phyloP scores from a whole-genome alignment of 1,284 basidiomycete genomes.

The Sanghuangporus sanghuang region DNA sequence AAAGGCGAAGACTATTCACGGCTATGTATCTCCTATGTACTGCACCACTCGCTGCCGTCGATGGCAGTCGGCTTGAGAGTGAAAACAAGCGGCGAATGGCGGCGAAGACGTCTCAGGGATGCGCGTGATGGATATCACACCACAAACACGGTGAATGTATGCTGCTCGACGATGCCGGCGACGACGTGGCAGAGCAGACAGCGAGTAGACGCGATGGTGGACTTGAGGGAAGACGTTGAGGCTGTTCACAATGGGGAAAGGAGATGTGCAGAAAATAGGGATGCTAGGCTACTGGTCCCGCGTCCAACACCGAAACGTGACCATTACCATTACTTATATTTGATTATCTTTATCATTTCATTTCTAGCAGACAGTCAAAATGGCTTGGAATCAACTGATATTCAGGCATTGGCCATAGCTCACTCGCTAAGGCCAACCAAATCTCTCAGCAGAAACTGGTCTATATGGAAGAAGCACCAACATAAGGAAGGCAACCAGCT shows the following conservation, averaged over 20 bases:
- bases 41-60: not conserved
- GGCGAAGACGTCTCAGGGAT: not conserved
- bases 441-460: not conserved
- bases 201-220: not conserved
- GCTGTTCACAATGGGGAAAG: not conserved
- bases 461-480: too few species aligned
- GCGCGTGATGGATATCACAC: not conserved
- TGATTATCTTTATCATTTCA: not conserved
- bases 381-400: too few species aligned
- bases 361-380: too few species aligned
- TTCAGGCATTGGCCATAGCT: too few species aligned
- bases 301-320: constrained; percentile 1
- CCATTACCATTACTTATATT: not conserved
- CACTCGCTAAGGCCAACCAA: not conserved
- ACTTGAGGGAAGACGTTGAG: not conserved
- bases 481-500: too few species aligned
- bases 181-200: not conserved
- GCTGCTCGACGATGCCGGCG: not conserved
- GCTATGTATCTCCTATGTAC: not conserved
- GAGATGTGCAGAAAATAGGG: not conserved
- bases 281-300: not conserved
- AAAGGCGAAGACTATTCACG: not conserved
- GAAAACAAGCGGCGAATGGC: not conserved
- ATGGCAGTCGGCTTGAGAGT: not conserved
- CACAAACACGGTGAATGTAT: not conserved